These are phyloP conservation scores for Penicillium olsonii DNA, from an alignment of 2,329 filamentous ascomycete genomes.

Conservation along the genomic window DNA sequence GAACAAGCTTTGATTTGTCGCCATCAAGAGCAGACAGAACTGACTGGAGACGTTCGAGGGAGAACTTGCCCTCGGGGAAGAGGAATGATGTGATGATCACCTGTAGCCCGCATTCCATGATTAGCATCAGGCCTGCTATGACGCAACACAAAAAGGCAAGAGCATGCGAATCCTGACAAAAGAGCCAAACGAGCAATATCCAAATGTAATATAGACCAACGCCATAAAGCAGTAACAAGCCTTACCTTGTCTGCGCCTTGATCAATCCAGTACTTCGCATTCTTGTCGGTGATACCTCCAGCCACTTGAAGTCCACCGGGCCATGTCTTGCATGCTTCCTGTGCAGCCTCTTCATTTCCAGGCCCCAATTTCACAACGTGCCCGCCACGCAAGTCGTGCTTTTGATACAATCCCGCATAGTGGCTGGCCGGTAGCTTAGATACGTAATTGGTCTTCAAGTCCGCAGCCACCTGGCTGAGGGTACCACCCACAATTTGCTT, in stretches of 20 bases:
- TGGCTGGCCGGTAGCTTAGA: conserved; percentile 78
- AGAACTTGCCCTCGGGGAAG: conserved; percentile 83
- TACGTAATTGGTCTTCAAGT: conserved; percentile 88
- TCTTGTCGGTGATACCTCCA: conserved; percentile 85
- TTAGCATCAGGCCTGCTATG: conserved; percentile 20
- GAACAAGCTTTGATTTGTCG: conserved; percentile 80
- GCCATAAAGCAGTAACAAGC: conserved; percentile 4
- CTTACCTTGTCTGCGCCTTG: conserved; percentile 84
- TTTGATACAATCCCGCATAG: conserved; percentile 79
- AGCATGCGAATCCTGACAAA: neutral
- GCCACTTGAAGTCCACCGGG: conserved; percentile 80
- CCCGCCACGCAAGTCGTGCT: conserved; percentile 71
- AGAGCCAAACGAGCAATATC: neutral
- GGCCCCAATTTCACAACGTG: conserved; percentile 97
- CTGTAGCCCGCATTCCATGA: conserved; percentile 53
- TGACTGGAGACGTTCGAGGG: conserved; percentile 70
- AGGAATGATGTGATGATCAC: conserved; percentile 96
- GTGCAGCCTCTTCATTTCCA: conserved; percentile 78
- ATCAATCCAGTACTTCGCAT: conserved; percentile 83
- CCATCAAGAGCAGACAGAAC: conserved; percentile 72
- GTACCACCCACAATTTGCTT: conserved; percentile 99
- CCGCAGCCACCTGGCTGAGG: conserved; percentile 65
- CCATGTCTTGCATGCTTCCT: conserved; percentile 77
- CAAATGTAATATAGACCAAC: neutral
- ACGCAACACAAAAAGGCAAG: conserved; percentile 8